Conservation (phyloP, 768 basidiomycete species). For the Vishniacozyma victoriae region DNA sequence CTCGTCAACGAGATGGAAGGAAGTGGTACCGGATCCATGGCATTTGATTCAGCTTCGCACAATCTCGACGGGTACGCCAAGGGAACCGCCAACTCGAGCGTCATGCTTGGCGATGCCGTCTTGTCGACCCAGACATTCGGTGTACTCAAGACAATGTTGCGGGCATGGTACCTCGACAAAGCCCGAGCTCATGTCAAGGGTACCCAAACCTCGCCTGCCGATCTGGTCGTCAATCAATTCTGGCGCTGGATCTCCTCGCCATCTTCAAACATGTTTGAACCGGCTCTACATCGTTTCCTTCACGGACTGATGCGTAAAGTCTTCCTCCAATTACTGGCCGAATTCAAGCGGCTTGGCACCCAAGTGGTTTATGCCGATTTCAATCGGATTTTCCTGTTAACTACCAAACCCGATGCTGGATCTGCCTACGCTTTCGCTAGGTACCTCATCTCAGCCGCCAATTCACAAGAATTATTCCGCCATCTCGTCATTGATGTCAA, state of each 20-base stretch:
- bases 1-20: conserved; percentile 97
- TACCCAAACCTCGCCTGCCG: conserved; percentile 55
- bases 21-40: conserved; percentile 75
- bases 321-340: conserved; percentile 91
- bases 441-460: conserved; percentile 88
- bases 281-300: conserved; percentile 84
- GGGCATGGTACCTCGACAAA: conserved; percentile 77
- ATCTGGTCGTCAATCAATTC: conserved; percentile 72
- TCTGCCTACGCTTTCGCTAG: conserved; percentile 93
- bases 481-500: conserved; percentile 80
- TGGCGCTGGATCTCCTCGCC: conserved; percentile 94
- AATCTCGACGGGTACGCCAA: conserved; percentile 83
- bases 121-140: conserved; percentile 80
- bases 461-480: conserved; percentile 89
- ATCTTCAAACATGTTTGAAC: conserved; percentile 80
- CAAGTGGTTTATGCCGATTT: conserved; percentile 92
- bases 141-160: conserved; percentile 80
- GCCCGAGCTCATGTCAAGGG: conserved; percentile 63
- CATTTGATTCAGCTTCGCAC: conserved; percentile 86
- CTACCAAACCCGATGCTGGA: conserved; percentile 83
- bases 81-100: conserved; percentile 59
- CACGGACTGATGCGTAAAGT: conserved; percentile 96
- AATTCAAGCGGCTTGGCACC: conserved; percentile 90
- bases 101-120: conserved; percentile 81
- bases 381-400: conserved; percentile 79